Base-by-base conservation (phyloP, 768 basidiomycete species). In the Clitopilus hobsonii region DNA sequence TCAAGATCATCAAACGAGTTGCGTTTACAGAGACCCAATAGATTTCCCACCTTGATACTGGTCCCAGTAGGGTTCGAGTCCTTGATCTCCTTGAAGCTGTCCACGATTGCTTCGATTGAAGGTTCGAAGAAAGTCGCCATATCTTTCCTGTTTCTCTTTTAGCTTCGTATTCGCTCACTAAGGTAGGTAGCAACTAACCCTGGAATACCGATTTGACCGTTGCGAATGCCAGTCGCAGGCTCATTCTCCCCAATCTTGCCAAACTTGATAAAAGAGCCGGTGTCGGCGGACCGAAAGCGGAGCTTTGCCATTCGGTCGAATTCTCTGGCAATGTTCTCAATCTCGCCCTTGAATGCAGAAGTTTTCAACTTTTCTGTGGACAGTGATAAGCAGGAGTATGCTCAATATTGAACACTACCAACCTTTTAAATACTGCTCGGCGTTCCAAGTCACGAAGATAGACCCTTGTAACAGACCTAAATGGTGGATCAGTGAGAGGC, bases 271-370 rank as follows among this genome's bases (percentile, higher is more conserved):
- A 67, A 77, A 10, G 67, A 64, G 5, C 71, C 68, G 7, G 75
- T 71, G 4, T 56, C 32, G 10, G 63, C 53, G 28, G 67, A 64
- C n/a, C 57, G 66, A 56, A 79, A 79, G 20, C 65, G 65, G 6
- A 71, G 61, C 51, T 77, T 79, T 1, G 77, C 70, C 5, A 67
- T 64, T 51, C 68, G 68, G 60, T 79, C 77, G 47, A 79, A 79
- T 36, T 61, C 60, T n/a, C 57, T 57, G 8, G 61, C 60, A 60
- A 79, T 77, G 23, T 70, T 56, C n/a, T 63, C 55, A n/a, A 78
- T 56, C 32, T 76, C 73, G 16, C 69, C 71, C 0, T 56, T 38
- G 38, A 67, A 79, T 54, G 62, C 66, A 6, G 74, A 75, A n/a
- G 65, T 68, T 16, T 51, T 51, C n/a, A 77, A 64, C 50, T 67